Base-by-base conservation (phyloP, 208 protist species). In the Naegleria gruberi region DNA sequence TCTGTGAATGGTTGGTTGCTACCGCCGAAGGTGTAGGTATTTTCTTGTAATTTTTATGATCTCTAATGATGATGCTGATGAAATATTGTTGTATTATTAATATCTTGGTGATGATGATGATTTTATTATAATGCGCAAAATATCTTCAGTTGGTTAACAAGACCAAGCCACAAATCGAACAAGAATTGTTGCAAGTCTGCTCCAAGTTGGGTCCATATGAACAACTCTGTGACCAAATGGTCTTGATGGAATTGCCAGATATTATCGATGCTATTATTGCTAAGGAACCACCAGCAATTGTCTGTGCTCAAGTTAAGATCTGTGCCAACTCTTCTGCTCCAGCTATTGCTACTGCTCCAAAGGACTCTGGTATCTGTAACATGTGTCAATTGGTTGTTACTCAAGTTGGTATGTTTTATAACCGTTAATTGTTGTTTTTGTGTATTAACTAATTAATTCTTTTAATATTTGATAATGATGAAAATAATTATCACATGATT, bases 131-230 rank as follows among this genome's bases (percentile, higher is more conserved):
- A n/a, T n/a, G n/a, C n/a, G n/a, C n/a, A n/a, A n/a, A n/a, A n/a
- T n/a, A n/a, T n/a, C n/a, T n/a, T n/a, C n/a, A n/a, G n/a, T 65
- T 65, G 15, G 51, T 65, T 10, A 87, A 87, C 30, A 34, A 46
- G 17, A 55, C 43, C n/a, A 41, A 87, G n/a, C 26, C 83, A 41
- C 83, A 87, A 87, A 87, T 87, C n/a, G 43, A 87, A 87, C 41
- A 87, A 41, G 83, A 45, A 55, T 46, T 55, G 19, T 55, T 87
- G 12, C 19, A 87, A 41, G 12, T 55, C 2, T 87, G 83, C 44
- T 10, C 19, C 12, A 87, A 55, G n/a, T 41, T 87, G 12, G n/a
- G n/a, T 55, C n/a, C 43, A 40, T 77, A 37, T 37, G 65, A 77
- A 77, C 83, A 87, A 55, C 34, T 55, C 30, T 87, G 83, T 37